phyloP scores from a whole-genome alignment of 345 rosid species.

The Barbarea vulgaris region DNA sequence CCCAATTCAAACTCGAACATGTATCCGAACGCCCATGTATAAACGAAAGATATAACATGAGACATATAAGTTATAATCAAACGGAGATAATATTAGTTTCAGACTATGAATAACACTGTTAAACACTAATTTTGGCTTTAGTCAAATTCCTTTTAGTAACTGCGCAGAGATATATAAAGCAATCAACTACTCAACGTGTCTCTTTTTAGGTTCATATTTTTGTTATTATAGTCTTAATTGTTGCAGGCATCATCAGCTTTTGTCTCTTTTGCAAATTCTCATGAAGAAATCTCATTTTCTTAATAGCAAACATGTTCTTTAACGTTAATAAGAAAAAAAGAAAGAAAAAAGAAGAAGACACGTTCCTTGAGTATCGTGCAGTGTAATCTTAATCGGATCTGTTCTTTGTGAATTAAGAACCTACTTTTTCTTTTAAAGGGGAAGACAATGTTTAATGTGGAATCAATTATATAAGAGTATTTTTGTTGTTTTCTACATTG shows the following conservation, averaged over 20 bases:
- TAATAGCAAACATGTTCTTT: slow-evolving; percentile 6
- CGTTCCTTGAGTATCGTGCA: slow-evolving; percentile 41
- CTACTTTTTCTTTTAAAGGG: not conserved
- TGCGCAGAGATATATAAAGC: slow-evolving; percentile 2
- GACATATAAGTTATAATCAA: too few relatives aligned
- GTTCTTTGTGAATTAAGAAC: slow-evolving; percentile 25
- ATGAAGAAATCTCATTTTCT: slow-evolving; percentile 13
- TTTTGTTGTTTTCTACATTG: not conserved
- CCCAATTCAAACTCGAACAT: too few relatives aligned
- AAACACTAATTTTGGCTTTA: not conserved
- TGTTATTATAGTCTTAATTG: not conserved
- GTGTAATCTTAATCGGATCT: slow-evolving; percentile 37
- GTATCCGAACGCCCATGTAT: too few relatives aligned
- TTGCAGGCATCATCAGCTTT: slow-evolving; percentile 37
- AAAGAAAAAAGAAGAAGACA: slow-evolving; percentile 28
- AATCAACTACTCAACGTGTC: not conserved
- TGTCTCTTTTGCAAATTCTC: slow-evolving; percentile 37
- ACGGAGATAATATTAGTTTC: too few relatives aligned
- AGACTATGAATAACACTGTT: too few relatives aligned
- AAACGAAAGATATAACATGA: too few relatives aligned
- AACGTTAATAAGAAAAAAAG: not conserved
- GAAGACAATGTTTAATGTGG: not conserved
- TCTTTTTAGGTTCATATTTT: not conserved
- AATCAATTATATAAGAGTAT: not conserved
- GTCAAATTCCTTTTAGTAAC: slow-evolving; percentile 3